phyloP scores from a whole-genome alignment of 2,329 filamentous ascomycete species.

The Drechslera avenae region DNA sequence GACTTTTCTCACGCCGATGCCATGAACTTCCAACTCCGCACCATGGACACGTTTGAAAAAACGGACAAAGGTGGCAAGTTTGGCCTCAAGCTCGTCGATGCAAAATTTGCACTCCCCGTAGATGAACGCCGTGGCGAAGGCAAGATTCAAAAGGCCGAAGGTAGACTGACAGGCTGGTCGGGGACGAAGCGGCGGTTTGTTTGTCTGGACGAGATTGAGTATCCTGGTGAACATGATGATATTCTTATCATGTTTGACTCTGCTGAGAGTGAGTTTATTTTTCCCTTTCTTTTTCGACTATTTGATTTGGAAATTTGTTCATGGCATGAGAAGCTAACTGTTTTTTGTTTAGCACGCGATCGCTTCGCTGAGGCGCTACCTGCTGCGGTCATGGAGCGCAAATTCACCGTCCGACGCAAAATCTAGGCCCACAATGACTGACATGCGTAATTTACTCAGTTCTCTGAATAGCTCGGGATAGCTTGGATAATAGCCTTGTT shows the following conservation, averaged over 20 bases:
- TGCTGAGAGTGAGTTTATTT: conserved; percentile 67
- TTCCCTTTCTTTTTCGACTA: too few species aligned
- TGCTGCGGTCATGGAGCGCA: conserved; percentile 48
- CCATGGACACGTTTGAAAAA: conserved; percentile 80
- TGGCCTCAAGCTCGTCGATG: conserved; percentile 80
- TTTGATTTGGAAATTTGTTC: too few species aligned
- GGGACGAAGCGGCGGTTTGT: conserved; percentile 73
- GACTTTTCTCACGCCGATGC: conserved; percentile 85
- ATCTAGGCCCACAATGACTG: conserved; percentile 26
- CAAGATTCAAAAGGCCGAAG: conserved; percentile 58
- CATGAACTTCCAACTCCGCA: conserved; percentile 86
- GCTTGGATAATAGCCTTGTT: too few species aligned
- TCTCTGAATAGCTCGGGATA: too few species aligned
- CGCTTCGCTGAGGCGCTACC: conserved; percentile 53
- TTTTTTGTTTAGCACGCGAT: conserved; percentile 57
- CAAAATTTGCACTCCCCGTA: conserved; percentile 83
- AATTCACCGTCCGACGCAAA: conserved; percentile 52
- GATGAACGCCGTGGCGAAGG: conserved; percentile 55
- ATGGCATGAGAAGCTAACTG: too few species aligned
- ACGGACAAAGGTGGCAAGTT: conserved; percentile 61
- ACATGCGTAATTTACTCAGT: too few species aligned
- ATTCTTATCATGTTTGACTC: conserved; percentile 84
- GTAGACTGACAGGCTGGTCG: conserved; percentile 53
- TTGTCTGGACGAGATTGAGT: conserved; percentile 84
- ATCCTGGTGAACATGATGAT: conserved; percentile 91